Evolutionary conservation across 352 stramenopile species (phyloP), one percentile per base, ranked within the genome.

Genomic region (Peronospora belbahrii): DNA sequence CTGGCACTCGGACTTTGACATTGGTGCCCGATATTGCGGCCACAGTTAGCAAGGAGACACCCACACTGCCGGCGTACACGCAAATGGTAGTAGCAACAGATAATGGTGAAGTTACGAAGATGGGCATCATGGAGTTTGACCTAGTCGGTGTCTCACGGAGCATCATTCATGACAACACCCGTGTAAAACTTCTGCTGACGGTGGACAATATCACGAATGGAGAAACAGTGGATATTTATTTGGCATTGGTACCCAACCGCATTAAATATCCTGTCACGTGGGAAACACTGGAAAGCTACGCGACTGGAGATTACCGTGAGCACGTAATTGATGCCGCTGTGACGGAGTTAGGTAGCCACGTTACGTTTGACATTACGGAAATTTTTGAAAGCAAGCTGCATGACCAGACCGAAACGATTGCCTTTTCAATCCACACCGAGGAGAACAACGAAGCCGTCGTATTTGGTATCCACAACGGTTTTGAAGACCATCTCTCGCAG

Each of bases 361-460:
- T 89, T 34, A 58, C 64, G 14, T 89, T 88, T 48, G 80, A 92
- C 53, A 85, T 92, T 59, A 92, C 80, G 2, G 80, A 92, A 41
- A 56, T 85, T 15, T 78, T 89, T 17, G 55, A 72, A 14, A 50
- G 50, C 6, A 81, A 70, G 24, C 42, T 90, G 14, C 60, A 70
- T 17, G 44, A 41, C 10, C 59, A 67, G 36, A 67, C 74, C 17
- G 60, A 67, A 14, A 70, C 70, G 33, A 32, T 90, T 20, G 50
- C 67, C 11, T 88, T 90, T 43, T 75, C 68, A 19, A 76, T 89
- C 6, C 72, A 79, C n/a, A 44, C 59, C 7, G 46, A 68, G 24
- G 65, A 71, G 20, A 65, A 88, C 25, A 65, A 53, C 0, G 62
- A 80, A 7, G 79, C 68, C 17, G 66, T 68, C 15, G 34, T 87